A percentile compares a stretch with the other conserved stretches of the same genome.
Conservation (phyloP, 2,329 filamentous ascomycete genomes). For the Fusarium pseudonygamai region DNA sequence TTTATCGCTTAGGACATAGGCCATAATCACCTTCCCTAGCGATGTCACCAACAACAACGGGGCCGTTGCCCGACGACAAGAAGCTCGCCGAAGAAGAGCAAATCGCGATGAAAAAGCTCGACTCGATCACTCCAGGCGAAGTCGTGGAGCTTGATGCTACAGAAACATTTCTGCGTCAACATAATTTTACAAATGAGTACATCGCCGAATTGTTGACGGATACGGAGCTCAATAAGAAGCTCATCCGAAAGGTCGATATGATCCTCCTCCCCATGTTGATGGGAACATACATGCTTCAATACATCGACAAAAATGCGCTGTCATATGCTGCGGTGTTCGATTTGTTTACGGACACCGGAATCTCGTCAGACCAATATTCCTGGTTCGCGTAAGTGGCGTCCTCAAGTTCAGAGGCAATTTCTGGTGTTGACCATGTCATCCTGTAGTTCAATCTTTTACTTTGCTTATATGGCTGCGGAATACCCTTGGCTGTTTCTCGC, state of each 20-base stretch:
- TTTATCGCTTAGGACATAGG: fast-evolving
- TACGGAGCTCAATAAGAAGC: conserved; percentile 16
- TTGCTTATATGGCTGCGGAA: conserved; percentile 57
- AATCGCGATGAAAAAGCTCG: conserved; percentile 24
- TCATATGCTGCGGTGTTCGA: conserved; percentile 62
- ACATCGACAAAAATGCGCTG: conserved; percentile 52
- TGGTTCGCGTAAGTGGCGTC: conserved; percentile 52
- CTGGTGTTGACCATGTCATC: too few species aligned
- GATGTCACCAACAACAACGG: not conserved
- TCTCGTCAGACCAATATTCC: conserved; percentile 57
- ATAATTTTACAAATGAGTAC: conserved; percentile 37
- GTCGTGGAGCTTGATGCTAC: conserved; percentile 27
- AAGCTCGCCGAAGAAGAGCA: conserved; percentile 22
- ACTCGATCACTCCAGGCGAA: conserved; percentile 28
- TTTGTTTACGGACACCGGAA: conserved; percentile 57
- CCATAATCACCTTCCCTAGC: fast-evolving
- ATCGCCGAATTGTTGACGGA: conserved; percentile 29
- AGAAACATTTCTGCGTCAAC: conserved; percentile 32
- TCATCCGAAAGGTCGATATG: conserved; percentile 57
- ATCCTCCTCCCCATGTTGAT: conserved; percentile 60
- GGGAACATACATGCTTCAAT: conserved; percentile 61
- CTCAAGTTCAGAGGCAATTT: too few species aligned
- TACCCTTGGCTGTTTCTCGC: conserved; percentile 50
- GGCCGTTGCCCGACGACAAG: not conserved
- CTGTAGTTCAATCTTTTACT: conserved; percentile 58